Percentiles rank a stretch among this genome's conserved stretches.
These are phyloP conservation scores for Boeremia exigua DNA, from an alignment of 2,329 filamentous ascomycete genomes.

Conservation along the genomic window DNA sequence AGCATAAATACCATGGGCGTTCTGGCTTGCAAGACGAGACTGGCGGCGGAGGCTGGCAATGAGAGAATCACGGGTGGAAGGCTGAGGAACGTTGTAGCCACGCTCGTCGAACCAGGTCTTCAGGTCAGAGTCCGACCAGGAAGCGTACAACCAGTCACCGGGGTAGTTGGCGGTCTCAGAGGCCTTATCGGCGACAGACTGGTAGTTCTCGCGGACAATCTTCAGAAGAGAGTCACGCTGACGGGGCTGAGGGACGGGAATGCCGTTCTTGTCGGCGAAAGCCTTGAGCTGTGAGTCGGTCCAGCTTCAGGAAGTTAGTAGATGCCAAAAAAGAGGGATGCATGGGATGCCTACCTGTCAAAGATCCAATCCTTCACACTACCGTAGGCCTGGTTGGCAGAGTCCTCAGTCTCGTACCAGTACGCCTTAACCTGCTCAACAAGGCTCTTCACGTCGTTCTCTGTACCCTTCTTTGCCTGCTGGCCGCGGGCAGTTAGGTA, in stretches of 20 bases:
- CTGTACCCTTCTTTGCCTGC: constrained; percentile 70
- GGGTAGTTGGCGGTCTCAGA: constrained; percentile 86
- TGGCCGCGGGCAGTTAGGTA: constrained; percentile 76
- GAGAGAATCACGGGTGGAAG: constrained; percentile 81
- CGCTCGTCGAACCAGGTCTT: constrained; percentile 93
- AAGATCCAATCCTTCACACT: constrained; percentile 90
- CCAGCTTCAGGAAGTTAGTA: constrained; percentile 68
- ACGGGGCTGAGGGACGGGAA: constrained; percentile 86
- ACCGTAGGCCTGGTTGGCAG: constrained; percentile 72
- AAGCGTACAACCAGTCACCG: constrained; percentile 90
- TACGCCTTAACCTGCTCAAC: constrained; percentile 71
- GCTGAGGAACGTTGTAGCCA: constrained; percentile 85
- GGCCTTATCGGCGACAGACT: constrained; percentile 73
- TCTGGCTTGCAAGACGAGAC: constrained; percentile 77
- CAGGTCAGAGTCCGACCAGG: constrained; percentile 91
- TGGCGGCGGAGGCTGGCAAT: constrained; percentile 91
- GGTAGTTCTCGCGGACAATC: constrained; percentile 80
- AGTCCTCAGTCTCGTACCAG: constrained; percentile 83
- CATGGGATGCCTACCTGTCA: constrained; percentile 64
- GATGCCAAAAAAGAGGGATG: background rate
- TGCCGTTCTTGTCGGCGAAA: constrained; percentile 86
- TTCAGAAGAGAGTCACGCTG: constrained; percentile 82
- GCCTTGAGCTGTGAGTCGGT: constrained; percentile 91
- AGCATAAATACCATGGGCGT: constrained; percentile 60
- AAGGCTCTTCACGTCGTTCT: constrained; percentile 72